Evolutionary conservation across 2,329 filamentous ascomycete species (phyloP).

Genomic region (Colletotrichum filicis): DNA sequence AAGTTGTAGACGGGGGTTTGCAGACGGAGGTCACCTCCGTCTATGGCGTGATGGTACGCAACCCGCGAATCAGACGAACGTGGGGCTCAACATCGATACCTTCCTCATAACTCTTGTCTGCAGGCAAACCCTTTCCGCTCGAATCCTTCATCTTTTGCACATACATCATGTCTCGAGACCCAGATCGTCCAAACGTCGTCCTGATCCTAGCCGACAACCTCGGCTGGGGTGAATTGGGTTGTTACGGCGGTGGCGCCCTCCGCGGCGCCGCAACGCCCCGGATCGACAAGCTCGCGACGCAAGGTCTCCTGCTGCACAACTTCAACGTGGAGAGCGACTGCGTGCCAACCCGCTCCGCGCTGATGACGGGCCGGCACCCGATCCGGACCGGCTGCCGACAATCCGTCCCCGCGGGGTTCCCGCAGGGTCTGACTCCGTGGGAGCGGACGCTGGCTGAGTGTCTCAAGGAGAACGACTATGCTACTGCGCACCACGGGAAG

Average conservation of each 20-base stretch:
- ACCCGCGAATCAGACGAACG: neutral
- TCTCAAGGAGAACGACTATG: slow-evolving; percentile 42
- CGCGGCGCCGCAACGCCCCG: slow-evolving; percentile 47
- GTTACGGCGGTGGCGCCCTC: slow-evolving; percentile 46
- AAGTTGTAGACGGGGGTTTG: too few species aligned
- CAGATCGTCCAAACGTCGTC: slow-evolving; percentile 43
- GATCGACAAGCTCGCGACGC: slow-evolving; percentile 45
- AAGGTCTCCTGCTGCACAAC: slow-evolving; percentile 47
- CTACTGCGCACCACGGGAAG: slow-evolving; percentile 47
- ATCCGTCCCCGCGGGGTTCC: slow-evolving; percentile 46
- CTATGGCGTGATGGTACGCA: neutral
- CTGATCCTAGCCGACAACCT: slow-evolving; percentile 50
- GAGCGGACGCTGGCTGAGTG: slow-evolving; percentile 45
- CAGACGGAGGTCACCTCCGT: neutral
- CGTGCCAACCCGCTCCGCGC: slow-evolving; percentile 46
- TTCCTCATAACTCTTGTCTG: neutral
- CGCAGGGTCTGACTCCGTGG: slow-evolving; percentile 46
- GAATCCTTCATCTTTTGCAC: neutral
- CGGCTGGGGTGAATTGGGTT: slow-evolving; percentile 49
- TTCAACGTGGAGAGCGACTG: slow-evolving; percentile 52
- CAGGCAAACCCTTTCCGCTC: neutral
- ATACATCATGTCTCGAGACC: slow-evolving; percentile 37
- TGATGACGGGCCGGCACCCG: slow-evolving; percentile 49
- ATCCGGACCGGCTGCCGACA: slow-evolving; percentile 48
- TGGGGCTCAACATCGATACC: neutral